These are phyloP conservation scores for Ustilago bromivora DNA, from an alignment of 1,284 basidiomycete species.

Conservation along the genomic window DNA sequence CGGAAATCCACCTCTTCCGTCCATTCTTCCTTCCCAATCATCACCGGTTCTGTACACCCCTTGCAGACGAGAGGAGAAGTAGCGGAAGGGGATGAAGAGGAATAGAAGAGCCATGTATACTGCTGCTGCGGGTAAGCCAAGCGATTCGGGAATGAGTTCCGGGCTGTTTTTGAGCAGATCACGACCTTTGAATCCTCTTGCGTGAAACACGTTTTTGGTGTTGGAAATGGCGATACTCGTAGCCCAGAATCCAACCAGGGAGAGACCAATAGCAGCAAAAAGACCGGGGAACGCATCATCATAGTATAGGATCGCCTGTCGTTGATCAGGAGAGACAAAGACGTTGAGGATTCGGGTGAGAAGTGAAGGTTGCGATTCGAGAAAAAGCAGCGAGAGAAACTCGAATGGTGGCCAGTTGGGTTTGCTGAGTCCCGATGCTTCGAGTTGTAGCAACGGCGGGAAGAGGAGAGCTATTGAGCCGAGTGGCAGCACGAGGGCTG, in stretches of 20 bases:
- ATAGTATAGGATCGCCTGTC: slow-evolving; percentile 28
- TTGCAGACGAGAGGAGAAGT: slow-evolving; percentile 51
- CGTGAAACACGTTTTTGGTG: slow-evolving; percentile 55
- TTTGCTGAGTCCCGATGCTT: slow-evolving; percentile 12
- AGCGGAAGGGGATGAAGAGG: slow-evolving; percentile 67
- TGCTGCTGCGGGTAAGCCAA: slow-evolving; percentile 88
- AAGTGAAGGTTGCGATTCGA: slow-evolving; percentile 13
- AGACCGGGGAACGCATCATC: slow-evolving; percentile 53
- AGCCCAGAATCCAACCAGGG: slow-evolving; percentile 44
- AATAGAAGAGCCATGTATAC: slow-evolving; percentile 84
- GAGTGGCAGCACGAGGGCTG: slow-evolving; percentile 30
- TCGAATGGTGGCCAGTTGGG: slow-evolving; percentile 37
- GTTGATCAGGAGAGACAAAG: neutral
- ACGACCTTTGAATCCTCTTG: slow-evolving; percentile 59
- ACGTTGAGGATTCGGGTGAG: slow-evolving; percentile 17
- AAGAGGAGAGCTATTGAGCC: slow-evolving; percentile 23
- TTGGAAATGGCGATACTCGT: slow-evolving; percentile 41
- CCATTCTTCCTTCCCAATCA: slow-evolving; percentile 57
- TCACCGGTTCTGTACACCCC: slow-evolving; percentile 26
- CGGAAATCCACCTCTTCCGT: slow-evolving; percentile 77
- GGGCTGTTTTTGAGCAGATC: slow-evolving; percentile 61
- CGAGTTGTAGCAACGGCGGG: slow-evolving; percentile 32
- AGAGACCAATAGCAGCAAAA: slow-evolving; percentile 44
- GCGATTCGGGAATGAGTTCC: slow-evolving; percentile 83
- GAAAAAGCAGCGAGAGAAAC: slow-evolving; percentile 15